Evolutionary conservation across 1,139 yeast species (phyloP), one percentile per base, ranked within the genome.

Genomic region (Suhomyces ambrosiae): DNA sequence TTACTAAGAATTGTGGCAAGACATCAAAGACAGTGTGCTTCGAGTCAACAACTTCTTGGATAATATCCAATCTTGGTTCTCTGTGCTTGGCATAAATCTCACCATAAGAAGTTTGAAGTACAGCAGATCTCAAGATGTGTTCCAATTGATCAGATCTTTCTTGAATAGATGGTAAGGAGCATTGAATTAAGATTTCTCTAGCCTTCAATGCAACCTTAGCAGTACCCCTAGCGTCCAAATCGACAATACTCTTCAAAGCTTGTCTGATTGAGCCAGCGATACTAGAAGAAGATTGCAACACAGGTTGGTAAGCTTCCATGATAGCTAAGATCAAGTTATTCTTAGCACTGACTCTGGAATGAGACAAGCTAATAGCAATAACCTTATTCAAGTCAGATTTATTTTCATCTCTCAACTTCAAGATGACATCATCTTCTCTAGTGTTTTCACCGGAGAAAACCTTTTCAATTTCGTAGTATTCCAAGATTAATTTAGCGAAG

Each of bases 141-240:
- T 92, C 97, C 58, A 92, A 78, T 71, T 94, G 98, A 60, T 90
- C 97, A 17, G 96, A 85, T 69, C 98, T 84, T 69, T 92, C 98
- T 63, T 86, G 83, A 48, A 89, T 83, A 5, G 97, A 89, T 31
- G 99, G 98, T 65, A 92, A 75, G 27, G 97, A 88, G 61, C 97
- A 90, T 71, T 90, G 96, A 54, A 92, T 92, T 56, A 92, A 79
- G 47, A 92, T 86, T 68, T 94, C 99, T 63, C 97, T 82, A 1
- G 97, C 97, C 63, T 88, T 89, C 58, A 92, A 75, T n/a, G 96
- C 87, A 37, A 92, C 97, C 73, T 90, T 92, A 23, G 95, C 92
- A 32, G 96, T 82, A 11, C 87, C 80, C 60, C 96, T 84, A 25
- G 92, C 76, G 55, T 90, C 97, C 50, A 92, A 75, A 60, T 86